Evolutionary conservation across 2,329 filamentous ascomycete genomes (phyloP).

Genomic region (Venturia oleaginea): DNA sequence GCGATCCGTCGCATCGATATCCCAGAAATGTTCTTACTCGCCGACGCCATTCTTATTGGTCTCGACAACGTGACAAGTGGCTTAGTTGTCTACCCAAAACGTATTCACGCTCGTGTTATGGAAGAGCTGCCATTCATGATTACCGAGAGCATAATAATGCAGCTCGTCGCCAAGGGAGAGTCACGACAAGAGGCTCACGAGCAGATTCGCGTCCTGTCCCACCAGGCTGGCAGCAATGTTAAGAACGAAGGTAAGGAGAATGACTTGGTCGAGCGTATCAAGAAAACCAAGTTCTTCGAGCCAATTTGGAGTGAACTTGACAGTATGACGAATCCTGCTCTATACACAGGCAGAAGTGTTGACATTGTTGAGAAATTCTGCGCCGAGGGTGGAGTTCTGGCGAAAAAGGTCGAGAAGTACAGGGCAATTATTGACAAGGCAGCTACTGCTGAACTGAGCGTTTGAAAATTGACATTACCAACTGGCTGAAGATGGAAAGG

Average conservation of each 20-base stretch:
- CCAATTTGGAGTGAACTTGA: constrained; percentile 29
- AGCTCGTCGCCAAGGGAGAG: constrained; percentile 53
- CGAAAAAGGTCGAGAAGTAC: constrained; percentile 1
- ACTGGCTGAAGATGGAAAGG: neutral
- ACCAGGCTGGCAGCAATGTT: constrained; percentile 63
- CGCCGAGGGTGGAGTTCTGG: neutral
- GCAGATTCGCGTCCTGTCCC: constrained; percentile 69
- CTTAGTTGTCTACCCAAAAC: constrained; percentile 67
- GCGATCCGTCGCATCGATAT: constrained; percentile 53
- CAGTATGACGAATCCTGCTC: constrained; percentile 25
- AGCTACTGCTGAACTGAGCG: neutral
- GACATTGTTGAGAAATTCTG: constrained; percentile 32
- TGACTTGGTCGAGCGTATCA: constrained; percentile 73
- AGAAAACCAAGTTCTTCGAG: constrained; percentile 62
- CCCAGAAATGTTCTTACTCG: constrained; percentile 39
- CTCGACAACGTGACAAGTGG: constrained; percentile 62
- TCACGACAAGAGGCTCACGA: constrained; percentile 54
- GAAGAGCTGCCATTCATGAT: constrained; percentile 83
- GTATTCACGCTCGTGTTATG: constrained; percentile 58
- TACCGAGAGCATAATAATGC: constrained; percentile 66
- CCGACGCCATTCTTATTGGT: constrained; percentile 52
- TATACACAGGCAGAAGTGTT: constrained; percentile 19
- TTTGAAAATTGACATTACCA: neutral
- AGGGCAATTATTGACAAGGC: neutral
- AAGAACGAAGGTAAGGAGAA: constrained; percentile 67